Evolutionary conservation across 2,329 filamentous ascomycete genomes (phyloP).

Genomic region (Pseudogymnoascus sp.): DNA sequence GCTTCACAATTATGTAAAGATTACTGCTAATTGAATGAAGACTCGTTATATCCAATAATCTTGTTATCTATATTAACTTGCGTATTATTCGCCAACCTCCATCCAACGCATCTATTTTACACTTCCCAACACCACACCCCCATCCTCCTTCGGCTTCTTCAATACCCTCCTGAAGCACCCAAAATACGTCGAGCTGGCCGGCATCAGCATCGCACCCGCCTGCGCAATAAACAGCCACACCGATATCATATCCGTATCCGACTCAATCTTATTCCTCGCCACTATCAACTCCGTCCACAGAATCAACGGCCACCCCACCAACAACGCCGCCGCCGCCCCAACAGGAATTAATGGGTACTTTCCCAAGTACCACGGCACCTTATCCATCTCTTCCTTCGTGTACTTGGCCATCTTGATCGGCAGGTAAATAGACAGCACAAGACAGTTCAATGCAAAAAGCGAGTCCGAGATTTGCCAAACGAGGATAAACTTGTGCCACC

Average conservation of each 20-base stretch:
- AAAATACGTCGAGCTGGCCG: constrained; percentile 14
- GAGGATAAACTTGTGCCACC: background rate
- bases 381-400: background rate
- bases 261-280: constrained; percentile 11
- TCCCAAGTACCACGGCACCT: background rate
- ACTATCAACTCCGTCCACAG: constrained; percentile 11
- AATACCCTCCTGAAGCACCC: background rate
- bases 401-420: background rate
- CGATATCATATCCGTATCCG: constrained; percentile 9
- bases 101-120: background rate
- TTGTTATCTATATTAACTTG: background rate
- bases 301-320: constrained; percentile 8
- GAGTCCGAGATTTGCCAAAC: background rate
- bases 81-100: background rate
- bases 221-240: constrained; percentile 11
- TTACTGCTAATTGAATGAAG: background rate
- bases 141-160: background rate
- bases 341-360: background rate
- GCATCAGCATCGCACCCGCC: constrained; percentile 12
- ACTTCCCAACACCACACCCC: background rate
- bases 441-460: background rate
- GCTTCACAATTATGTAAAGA: background rate
- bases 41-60: background rate
- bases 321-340: background rate
- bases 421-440: background rate